Base-by-base conservation (phyloP, 192 early-diverging fungal genomes). In the Entomortierella parvispora region DNA sequence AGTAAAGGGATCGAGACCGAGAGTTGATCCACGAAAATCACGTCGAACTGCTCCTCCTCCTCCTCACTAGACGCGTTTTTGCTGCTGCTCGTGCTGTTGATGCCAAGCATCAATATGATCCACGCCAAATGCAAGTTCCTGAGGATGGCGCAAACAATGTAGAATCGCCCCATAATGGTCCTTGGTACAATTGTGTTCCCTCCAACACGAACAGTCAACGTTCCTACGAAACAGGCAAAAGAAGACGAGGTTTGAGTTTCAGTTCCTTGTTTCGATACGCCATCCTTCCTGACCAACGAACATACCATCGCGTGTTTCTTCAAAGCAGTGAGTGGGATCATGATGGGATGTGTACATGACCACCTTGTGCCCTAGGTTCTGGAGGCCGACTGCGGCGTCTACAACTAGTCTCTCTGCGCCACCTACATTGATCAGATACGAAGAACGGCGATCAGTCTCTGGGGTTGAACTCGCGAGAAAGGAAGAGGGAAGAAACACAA, bases 401-500 rank as follows among this genome's bases (percentile, higher is more conserved):
- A 99, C 94, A 0, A 99, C 91, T 18, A 99, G 85, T 20, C 97
- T 87, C 79, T 99, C 97, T 5, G 97, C 97, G 26, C 97, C 97
- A 63, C 96, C 93, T 89, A 67, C 17, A 20, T 17, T 10, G 1
- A 12, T 28, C 22, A 31, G 54, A n/a, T n/a, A n/a, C n/a, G n/a
- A n/a, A n/a, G n/a, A n/a, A n/a, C n/a, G n/a, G n/a, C n/a, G n/a
- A n/a, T n/a, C n/a, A n/a, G n/a, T n/a, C n/a, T n/a, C n/a, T n/a
- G n/a, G n/a, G n/a, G n/a, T n/a, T n/a, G n/a, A n/a, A n/a, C n/a
- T n/a, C n/a, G n/a, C n/a, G n/a, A n/a, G 45, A 23, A 28, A 11
- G 23, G 0, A 40, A 4, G 23, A 34, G 18, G 6, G 47, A 51
- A 52, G 15, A 67, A 60, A 23, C 0, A 25, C 33, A 80, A 59